A percentile compares a stretch with the other conserved stretches of the same genome.
Conservation (phyloP, 306 rosid genomes). For the Carpinus viminea region DNA sequence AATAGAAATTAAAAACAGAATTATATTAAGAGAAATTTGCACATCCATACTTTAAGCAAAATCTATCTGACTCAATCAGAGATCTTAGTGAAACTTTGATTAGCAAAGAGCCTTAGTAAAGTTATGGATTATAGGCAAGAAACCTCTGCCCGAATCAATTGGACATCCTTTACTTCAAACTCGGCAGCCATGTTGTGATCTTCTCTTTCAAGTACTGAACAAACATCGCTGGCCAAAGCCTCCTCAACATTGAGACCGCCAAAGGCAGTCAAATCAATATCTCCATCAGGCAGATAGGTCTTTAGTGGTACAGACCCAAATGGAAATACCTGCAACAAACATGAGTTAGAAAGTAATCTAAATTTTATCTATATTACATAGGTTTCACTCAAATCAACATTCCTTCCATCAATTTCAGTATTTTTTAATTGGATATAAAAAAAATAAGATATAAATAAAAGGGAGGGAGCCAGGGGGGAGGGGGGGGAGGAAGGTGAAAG, state of each 20-base stretch:
- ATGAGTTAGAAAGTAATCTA: background rate
- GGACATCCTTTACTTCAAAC: slow-evolving; percentile 16
- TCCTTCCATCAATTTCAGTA: background rate
- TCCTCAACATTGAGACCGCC: slow-evolving; percentile 5
- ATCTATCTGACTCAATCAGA: background rate
- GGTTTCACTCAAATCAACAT: background rate
- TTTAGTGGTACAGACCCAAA: slow-evolving; percentile 6
- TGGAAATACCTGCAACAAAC: slow-evolving; percentile 5
- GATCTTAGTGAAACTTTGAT: background rate
- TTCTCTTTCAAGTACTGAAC: slow-evolving; percentile 13
- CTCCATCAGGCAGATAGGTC: slow-evolving; percentile 20
- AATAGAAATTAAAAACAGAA: background rate
- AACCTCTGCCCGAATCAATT: slow-evolving; percentile 15
- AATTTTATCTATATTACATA: background rate
- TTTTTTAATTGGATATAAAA: background rate
- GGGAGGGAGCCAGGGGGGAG: no score
- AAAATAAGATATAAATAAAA: no score
- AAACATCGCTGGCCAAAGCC: slow-evolving; percentile 12
- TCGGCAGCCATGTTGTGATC: slow-evolving; percentile 4
- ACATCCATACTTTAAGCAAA: background rate
- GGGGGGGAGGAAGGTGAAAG: background rate
- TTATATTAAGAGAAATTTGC: background rate
- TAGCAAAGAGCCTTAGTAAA: background rate
- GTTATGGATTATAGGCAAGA: slow-evolving; percentile 3
- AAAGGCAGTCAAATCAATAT: slow-evolving; percentile 19